Percentiles rank a stretch among this genome's conserved stretches.
Conservation (phyloP, 352 stramenopile genomes). For the Pythium brachiatum region DNA sequence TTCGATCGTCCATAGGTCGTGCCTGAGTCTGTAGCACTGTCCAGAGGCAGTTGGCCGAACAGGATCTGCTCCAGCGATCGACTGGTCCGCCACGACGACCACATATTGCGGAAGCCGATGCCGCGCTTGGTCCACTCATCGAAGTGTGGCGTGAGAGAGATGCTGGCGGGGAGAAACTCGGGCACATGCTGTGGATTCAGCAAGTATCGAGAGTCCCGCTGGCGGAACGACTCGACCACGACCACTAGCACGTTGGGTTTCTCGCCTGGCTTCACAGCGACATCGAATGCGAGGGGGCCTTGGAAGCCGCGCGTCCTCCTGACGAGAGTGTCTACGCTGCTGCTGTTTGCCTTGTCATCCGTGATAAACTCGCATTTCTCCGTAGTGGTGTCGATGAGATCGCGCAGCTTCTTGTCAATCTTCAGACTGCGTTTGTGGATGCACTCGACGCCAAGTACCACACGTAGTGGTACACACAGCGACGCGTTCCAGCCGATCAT, state of each 20-base stretch:
- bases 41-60: conserved; percentile 62
- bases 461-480: conserved; percentile 43
- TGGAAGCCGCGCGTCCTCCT: conserved; percentile 46
- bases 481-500: conserved; percentile 56
- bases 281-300: conserved; percentile 56
- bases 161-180: conserved; percentile 36
- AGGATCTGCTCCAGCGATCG: conserved; percentile 62
- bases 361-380: conserved; percentile 40
- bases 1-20: conserved; percentile 38
- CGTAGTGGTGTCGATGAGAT: conserved; percentile 49
- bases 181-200: conserved; percentile 28
- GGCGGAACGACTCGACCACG: conserved; percentile 62
- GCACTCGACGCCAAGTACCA: conserved; percentile 33
- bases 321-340: conserved; percentile 30
- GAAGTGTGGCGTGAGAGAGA: conserved; percentile 64
- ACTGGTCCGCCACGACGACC: conserved; percentile 68
- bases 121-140: conserved; percentile 50
- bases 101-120: conserved; percentile 57
- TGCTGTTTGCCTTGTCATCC: conserved; percentile 11
- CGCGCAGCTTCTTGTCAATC: conserved; percentile 25
- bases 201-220: conserved; percentile 55
- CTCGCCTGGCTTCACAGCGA: conserved; percentile 34
- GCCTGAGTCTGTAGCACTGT: conserved; percentile 49
- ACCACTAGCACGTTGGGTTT: conserved; percentile 64
- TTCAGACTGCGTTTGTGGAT: conserved; percentile 15